Evolutionary conservation across 495 filamentous ascomycete genomes (phyloP), one percentile per base, ranked within the genome.

Genomic region (Xylaria cubensis): DNA sequence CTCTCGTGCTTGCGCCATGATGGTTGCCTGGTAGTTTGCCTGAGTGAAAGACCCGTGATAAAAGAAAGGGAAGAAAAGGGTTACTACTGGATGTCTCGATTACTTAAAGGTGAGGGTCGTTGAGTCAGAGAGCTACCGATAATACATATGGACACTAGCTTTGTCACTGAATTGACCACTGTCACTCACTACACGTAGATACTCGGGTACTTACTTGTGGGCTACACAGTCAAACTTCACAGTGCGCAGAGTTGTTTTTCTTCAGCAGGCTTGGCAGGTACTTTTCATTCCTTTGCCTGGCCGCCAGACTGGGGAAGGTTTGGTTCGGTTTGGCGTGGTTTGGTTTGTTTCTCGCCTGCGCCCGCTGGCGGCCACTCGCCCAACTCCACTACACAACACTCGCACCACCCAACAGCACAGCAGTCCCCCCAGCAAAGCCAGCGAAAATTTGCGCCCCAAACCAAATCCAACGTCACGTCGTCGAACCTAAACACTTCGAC

Each of bases 401-500:
- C 46, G 26, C 65, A 55, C 67, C 67, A 69, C 67, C 67, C 55
- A 55, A 69, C 64, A 39, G 62, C 56, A 56, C 41, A 59, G 59
- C 42, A 21, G 48, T 65, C 75, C 70, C 67, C 71, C 74, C 72
- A 76, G 71, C 76, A 79, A 85, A 84, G 69, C 58, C 65, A 50
- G 72, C 62, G 67, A 69, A 85, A 83, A 73, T 80, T 77, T 86
- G 80, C 84, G 83, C 84, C 80, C 79, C 79, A 75, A 78, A 83
- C 77, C 74, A 73, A 74, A 79, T 78, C 78, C 87, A 90, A 91
- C 90, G 89, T 90, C 90, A 91, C 88, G 86, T 84, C 89, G 90
- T 86, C 89, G 76, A 80, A 81, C 77, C 76, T 82, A 80, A 73
- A 80, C 74, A 84, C 82, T 88, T 87, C 77, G 75, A 75, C 77